These are phyloP conservation scores for Macadamia tetraphylla DNA, from an alignment of 164 flowering plant species.

Conservation along the genomic window DNA sequence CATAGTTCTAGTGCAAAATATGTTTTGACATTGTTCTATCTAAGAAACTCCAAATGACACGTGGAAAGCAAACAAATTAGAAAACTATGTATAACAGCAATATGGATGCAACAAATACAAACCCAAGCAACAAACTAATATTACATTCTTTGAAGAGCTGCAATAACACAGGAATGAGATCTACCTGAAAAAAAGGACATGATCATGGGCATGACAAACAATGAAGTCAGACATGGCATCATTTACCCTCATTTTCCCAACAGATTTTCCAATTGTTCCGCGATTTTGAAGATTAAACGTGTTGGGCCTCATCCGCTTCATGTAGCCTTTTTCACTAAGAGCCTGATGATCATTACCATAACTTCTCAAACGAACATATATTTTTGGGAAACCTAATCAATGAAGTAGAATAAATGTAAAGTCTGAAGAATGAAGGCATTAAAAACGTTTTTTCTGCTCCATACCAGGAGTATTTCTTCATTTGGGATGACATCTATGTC, in stretches of 20 bases:
- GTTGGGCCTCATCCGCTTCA: conserved; percentile 87
- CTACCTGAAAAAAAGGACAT: conserved; percentile 90
- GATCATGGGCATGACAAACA: conserved; percentile 87
- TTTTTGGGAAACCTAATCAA: not conserved
- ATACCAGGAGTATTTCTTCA: conserved; percentile 90
- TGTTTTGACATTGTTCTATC: not conserved
- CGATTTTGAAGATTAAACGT: conserved; percentile 86
- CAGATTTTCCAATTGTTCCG: conserved; percentile 96
- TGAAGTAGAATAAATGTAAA: not conserved
- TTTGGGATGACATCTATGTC: conserved; percentile 96
- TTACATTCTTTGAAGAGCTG: too few species aligned
- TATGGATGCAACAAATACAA: too few species aligned
- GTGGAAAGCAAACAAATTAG: too few species aligned
- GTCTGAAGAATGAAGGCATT: not conserved
- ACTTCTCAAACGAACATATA: not conserved
- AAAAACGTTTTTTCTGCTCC: not conserved
- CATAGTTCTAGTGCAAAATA: not conserved
- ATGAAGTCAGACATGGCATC: conserved; percentile 93
- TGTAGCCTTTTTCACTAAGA: conserved; percentile 92
- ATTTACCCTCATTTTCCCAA: conserved; percentile 88
- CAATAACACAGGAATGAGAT: not conserved
- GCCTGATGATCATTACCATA: conserved; percentile 40
- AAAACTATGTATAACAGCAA: too few species aligned
- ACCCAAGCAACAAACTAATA: too few species aligned
- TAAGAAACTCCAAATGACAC: too few species aligned